Percentiles rank a stretch among this genome's conserved stretches.
Conservation (phyloP, 1,284 basidiomycete species). For the Moesziomyces sp. region DNA sequence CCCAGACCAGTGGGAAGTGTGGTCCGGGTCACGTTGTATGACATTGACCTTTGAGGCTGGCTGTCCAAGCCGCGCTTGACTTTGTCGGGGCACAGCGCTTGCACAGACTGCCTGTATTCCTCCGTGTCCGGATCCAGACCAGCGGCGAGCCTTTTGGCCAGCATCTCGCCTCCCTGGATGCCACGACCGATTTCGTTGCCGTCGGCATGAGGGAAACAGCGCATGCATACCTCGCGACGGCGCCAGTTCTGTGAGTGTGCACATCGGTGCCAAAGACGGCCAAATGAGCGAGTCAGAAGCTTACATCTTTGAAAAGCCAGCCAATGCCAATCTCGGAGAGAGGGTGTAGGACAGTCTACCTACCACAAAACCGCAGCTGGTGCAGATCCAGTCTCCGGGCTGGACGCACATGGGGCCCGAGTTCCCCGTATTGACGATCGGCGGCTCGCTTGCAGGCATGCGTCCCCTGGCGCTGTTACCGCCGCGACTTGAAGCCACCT, state of each 20-base stretch:
- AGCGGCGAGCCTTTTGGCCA: constrained; percentile 40
- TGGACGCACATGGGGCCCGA: constrained; percentile 84
- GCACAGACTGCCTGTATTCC: constrained; percentile 32
- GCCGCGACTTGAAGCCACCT: constrained; percentile 23
- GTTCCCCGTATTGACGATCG: constrained; percentile 84
- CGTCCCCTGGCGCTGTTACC: constrained; percentile 12
- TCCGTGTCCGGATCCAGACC: constrained; percentile 41
- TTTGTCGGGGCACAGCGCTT: constrained; percentile 31
- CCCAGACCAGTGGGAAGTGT: constrained; percentile 14
- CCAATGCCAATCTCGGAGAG: too few relatives aligned
- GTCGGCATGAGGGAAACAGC: constrained; percentile 76
- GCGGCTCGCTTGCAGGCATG: constrained; percentile 40
- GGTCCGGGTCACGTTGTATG: constrained; percentile 19
- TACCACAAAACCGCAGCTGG: constrained; percentile 73
- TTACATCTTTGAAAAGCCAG: too few relatives aligned
- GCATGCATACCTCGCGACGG: constrained; percentile 85
- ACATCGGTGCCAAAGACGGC: not conserved
- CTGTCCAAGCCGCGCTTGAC: constrained; percentile 8
- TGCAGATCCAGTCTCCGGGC: constrained; percentile 89
- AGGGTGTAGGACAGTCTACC: constrained; percentile 4
- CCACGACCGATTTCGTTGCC: constrained; percentile 48
- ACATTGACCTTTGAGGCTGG: constrained; percentile 7
- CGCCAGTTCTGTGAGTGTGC: constrained; percentile 74
- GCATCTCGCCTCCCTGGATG: constrained; percentile 34
- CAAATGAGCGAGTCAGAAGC: too few relatives aligned